Percentiles rank a stretch among this genome's conserved stretches.
Conservation (phyloP, 2,329 filamentous ascomycete genomes). For the Colletotrichum nymphaeae region DNA sequence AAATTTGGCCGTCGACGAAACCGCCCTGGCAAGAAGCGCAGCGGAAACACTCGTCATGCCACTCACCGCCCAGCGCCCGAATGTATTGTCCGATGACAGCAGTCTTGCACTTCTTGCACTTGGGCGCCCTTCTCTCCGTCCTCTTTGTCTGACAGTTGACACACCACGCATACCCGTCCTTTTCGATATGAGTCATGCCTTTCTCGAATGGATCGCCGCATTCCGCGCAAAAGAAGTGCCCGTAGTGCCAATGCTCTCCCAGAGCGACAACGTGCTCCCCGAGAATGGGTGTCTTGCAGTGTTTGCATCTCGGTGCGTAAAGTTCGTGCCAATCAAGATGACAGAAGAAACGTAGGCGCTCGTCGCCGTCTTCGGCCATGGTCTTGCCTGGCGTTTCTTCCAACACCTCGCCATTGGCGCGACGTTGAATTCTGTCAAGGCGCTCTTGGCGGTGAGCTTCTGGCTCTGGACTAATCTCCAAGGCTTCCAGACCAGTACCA, state of each 20-base stretch:
- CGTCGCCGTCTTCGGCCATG: conserved; percentile 78
- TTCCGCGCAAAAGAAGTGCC: conserved; percentile 99
- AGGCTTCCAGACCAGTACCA: conserved; percentile 87
- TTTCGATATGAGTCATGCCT: conserved; percentile 82
- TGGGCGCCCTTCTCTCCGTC: conserved; percentile 87
- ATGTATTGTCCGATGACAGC: conserved; percentile 93
- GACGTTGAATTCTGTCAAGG: conserved; percentile 76
- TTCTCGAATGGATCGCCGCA: conserved; percentile 93
- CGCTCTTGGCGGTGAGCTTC: conserved; percentile 76
- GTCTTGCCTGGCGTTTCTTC: conserved; percentile 73
- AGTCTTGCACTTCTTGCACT: conserved; percentile 86
- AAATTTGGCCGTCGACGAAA: conserved; percentile 75
- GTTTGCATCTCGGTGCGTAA: conserved; percentile 92
- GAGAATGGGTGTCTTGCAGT: conserved; percentile 95
- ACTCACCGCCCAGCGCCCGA: conserved; percentile 88
- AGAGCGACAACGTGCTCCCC: conserved; percentile 95
- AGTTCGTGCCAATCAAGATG: conserved; percentile 98
- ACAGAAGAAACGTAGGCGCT: conserved; percentile 87
- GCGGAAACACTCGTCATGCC: conserved; percentile 93
- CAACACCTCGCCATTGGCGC: conserved; percentile 67
- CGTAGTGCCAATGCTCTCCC: conserved; percentile 95
- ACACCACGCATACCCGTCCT: conserved; percentile 98
- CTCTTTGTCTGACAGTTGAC: conserved; percentile 91
- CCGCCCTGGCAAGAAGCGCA: conserved; percentile 73
- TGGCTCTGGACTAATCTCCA: conserved; percentile 96